A percentile compares a stretch with the other conserved stretches of the same genome.
Evolutionary conservation across 2,329 filamentous ascomycete genomes (phyloP).

Genomic region (Colletotrichum sp.): DNA sequence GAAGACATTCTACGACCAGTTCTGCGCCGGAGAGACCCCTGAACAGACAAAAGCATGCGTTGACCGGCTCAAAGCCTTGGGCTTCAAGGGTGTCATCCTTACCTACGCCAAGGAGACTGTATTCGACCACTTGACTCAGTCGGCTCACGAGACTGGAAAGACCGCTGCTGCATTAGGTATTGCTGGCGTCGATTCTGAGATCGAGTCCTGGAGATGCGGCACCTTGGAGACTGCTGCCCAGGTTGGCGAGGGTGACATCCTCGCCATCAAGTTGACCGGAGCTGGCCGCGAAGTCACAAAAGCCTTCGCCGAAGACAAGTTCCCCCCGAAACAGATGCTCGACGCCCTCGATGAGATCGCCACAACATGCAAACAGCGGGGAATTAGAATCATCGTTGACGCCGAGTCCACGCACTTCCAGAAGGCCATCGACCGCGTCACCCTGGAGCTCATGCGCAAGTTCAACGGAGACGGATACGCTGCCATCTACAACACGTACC

Average conservation of each 20-base stretch:
- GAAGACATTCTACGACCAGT: conserved; percentile 59
- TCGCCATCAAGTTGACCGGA: conserved; percentile 48
- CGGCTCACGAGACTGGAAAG: conserved; percentile 9
- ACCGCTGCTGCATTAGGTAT: neutral
- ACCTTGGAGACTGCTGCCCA: conserved; percentile 35
- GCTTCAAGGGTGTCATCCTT: conserved; percentile 61
- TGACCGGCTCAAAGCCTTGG: conserved; percentile 49
- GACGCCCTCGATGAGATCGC: conserved; percentile 46
- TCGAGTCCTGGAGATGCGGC: conserved; percentile 41
- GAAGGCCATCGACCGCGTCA: conserved; percentile 36
- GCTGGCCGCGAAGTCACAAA: conserved; percentile 43
- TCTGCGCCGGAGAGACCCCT: conserved; percentile 58
- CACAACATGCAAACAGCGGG: conserved; percentile 39
- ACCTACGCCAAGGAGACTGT: conserved; percentile 55
- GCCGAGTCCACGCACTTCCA: conserved; percentile 52
- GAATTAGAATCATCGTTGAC: conserved; percentile 49
- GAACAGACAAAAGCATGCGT: conserved; percentile 50
- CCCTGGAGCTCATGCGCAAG: conserved; percentile 39
- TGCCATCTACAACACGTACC: conserved; percentile 58
- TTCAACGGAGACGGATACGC: conserved; percentile 42
- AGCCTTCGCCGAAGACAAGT: conserved; percentile 37
- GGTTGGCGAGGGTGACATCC: conserved; percentile 36
- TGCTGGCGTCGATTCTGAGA: conserved; percentile 28
- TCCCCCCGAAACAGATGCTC: conserved; percentile 45
- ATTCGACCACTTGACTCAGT: conserved; percentile 40